A percentile compares a stretch with the other conserved stretches of the same genome.
Evolutionary conservation across 176 grass and related monocot species (phyloP).

Genomic region (bread wheat (Triticum aestivum)): DNA sequence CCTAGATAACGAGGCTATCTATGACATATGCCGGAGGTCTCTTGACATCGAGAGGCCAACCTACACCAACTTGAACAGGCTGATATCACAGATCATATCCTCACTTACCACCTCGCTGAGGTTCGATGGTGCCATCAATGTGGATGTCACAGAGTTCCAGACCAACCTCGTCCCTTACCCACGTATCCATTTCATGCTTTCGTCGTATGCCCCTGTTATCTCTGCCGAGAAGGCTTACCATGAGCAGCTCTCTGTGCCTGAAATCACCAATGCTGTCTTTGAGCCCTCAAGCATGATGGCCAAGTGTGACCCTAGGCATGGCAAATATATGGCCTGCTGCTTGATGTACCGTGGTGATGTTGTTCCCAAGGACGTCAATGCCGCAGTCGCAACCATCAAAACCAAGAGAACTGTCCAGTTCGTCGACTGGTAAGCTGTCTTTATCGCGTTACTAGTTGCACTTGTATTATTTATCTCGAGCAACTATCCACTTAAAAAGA

Average conservation of each 20-base stretch:
- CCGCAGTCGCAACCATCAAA: constrained; percentile 91
- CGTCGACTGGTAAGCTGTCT: constrained; percentile 82
- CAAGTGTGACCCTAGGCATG: constrained; percentile 95
- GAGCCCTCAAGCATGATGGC: constrained; percentile 99
- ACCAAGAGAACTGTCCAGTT: constrained; percentile 99
- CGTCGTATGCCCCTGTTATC: constrained; percentile 93
- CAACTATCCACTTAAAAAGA: constrained; percentile 9
- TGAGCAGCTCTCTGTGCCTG: constrained; percentile 93
- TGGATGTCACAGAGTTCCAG: constrained; percentile 94
- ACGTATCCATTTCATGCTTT: constrained; percentile 98
- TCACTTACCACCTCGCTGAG: constrained; percentile 91
- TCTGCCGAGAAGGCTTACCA: constrained; percentile 99
- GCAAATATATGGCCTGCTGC: constrained; percentile 98
- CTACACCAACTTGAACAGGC: constrained; percentile 93
- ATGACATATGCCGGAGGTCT: constrained; percentile 94
- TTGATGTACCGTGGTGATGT: constrained; percentile 99
- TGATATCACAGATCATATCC: constrained; percentile 97
- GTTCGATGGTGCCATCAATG: constrained; percentile 97
- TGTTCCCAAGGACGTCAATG: constrained; percentile 97
- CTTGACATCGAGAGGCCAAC: constrained; percentile 97
- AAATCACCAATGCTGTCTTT: constrained; percentile 98
- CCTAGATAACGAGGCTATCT: constrained; percentile 91
- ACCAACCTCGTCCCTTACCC: constrained; percentile 97
- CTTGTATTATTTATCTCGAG: constrained; percentile 22
- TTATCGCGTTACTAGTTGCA: constrained; percentile 24